Percentiles rank a stretch among this genome's conserved stretches.
Evolutionary conservation across 768 basidiomycete species (phyloP).

Genomic region (Suillus tomentosus): DNA sequence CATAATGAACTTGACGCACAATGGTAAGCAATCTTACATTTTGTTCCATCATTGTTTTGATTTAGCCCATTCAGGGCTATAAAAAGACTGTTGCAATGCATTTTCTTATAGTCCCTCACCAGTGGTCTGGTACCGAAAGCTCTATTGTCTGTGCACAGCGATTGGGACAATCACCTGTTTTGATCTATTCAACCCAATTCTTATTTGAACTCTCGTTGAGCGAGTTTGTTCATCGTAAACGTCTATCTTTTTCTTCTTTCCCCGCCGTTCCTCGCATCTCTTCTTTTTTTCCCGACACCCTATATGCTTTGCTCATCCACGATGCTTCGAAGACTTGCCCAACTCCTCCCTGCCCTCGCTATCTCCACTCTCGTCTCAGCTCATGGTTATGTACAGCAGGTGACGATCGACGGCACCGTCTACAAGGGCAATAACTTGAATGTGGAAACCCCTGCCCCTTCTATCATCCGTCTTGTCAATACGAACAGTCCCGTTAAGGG

Average conservation of each 20-base stretch:
- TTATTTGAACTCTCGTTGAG: conserved; percentile 3
- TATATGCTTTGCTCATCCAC: background rate
- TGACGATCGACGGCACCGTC: conserved; percentile 30
- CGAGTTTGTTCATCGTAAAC: background rate
- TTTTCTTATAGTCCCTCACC: background rate
- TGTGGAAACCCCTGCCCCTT: conserved; percentile 32
- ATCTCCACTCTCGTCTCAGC: conserved; percentile 28
- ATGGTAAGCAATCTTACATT: background rate
- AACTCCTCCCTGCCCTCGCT: conserved; percentile 16
- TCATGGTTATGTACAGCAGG: conserved; percentile 33
- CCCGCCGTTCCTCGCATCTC: background rate
- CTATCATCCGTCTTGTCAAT: conserved; percentile 46
- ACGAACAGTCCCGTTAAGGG: conserved; percentile 57
- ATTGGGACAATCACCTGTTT: background rate
- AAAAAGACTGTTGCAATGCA: background rate
- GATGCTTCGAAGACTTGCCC: conserved; percentile 1
- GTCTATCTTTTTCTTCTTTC: background rate
- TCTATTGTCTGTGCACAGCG: background rate
- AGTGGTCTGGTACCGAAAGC: background rate
- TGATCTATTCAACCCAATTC: background rate
- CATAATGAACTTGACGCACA: background rate
- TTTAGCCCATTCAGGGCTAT: background rate
- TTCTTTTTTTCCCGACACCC: background rate
- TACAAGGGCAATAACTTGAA: conserved; percentile 36
- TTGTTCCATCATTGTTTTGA: background rate